These are phyloP conservation scores for Panus rudis DNA, from an alignment of 768 basidiomycete species.

Conservation along the genomic window DNA sequence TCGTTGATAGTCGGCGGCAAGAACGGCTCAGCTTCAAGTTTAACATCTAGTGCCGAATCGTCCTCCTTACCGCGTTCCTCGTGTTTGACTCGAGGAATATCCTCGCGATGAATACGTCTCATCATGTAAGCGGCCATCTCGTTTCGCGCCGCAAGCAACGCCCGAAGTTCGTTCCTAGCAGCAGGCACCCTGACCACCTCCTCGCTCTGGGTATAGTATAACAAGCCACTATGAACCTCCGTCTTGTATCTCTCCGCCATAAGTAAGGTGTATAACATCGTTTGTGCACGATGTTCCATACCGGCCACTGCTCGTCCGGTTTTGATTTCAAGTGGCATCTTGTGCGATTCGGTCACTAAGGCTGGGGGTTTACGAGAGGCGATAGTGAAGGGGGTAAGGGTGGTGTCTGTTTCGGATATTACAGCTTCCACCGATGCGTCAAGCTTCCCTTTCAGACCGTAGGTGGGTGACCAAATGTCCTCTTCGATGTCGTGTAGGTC, in stretches of 20 bases:
- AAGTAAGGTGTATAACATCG: constrained; percentile 91
- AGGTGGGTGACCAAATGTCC: constrained; percentile 94
- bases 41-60: constrained; percentile 5
- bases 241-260: constrained; percentile 87
- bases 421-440: constrained; percentile 80
- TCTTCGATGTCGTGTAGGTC: constrained; percentile 87
- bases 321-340: constrained; percentile 92
- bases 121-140: constrained; percentile 76
- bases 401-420: constrained; percentile 33
- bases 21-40: constrained; percentile 41
- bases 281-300: constrained; percentile 96
- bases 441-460: constrained; percentile 92
- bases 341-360: constrained; percentile 25
- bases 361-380: constrained; percentile 16
- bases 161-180: constrained; percentile 76
- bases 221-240: constrained; percentile 72
- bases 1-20: constrained; percentile 87
- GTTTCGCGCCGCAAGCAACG: constrained; percentile 76
- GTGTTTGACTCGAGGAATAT: too few species aligned
- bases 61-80: neutral
- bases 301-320: constrained; percentile 73
- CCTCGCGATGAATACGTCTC: constrained; percentile 32
- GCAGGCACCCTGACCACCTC: constrained; percentile 80
- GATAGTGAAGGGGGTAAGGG: constrained; percentile 17
- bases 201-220: constrained; percentile 92